Evolutionary conservation across 345 rosid species (phyloP).

Genomic region (Aquilaria malaccensis): DNA sequence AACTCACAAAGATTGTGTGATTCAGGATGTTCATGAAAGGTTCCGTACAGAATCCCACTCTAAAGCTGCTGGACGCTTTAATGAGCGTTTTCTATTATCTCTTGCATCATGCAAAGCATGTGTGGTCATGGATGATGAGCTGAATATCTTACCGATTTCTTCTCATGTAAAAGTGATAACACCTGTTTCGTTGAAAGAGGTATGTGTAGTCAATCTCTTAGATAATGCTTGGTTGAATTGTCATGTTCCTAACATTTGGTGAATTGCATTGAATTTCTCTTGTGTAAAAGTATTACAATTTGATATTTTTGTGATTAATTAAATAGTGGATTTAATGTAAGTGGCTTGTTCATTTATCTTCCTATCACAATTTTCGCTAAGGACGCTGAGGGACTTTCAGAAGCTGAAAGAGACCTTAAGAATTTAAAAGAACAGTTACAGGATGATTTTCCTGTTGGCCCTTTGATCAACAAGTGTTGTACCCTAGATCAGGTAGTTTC

Average conservation of each 20-base stretch:
- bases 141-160: slow-evolving; percentile 87
- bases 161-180: slow-evolving; percentile 79
- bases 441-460: slow-evolving; percentile 91
- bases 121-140: slow-evolving; percentile 91
- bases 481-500: slow-evolving; percentile 81
- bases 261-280: not conserved
- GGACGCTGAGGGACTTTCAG: slow-evolving; percentile 92
- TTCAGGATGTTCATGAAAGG: slow-evolving; percentile 97
- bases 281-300: too few species aligned
- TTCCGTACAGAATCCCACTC: slow-evolving; percentile 94
- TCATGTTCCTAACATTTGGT: slow-evolving; percentile 1
- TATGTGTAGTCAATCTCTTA: slow-evolving; percentile 14
- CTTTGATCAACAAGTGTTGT: slow-evolving; percentile 83
- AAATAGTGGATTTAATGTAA: not conserved
- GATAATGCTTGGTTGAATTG: not conserved
- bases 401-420: slow-evolving; percentile 74
- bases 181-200: slow-evolving; percentile 57
- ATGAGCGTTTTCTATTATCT: slow-evolving; percentile 86
- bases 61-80: slow-evolving; percentile 79
- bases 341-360: slow-evolving; percentile 1
- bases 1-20: slow-evolving; percentile 11
- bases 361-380: slow-evolving; percentile 19
- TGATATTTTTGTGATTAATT: not conserved
- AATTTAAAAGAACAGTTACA: slow-evolving; percentile 76
- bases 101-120: slow-evolving; percentile 91